Evolutionary conservation across 352 stramenopile genomes (phyloP).

Genomic region (Achlya hypogyna): DNA sequence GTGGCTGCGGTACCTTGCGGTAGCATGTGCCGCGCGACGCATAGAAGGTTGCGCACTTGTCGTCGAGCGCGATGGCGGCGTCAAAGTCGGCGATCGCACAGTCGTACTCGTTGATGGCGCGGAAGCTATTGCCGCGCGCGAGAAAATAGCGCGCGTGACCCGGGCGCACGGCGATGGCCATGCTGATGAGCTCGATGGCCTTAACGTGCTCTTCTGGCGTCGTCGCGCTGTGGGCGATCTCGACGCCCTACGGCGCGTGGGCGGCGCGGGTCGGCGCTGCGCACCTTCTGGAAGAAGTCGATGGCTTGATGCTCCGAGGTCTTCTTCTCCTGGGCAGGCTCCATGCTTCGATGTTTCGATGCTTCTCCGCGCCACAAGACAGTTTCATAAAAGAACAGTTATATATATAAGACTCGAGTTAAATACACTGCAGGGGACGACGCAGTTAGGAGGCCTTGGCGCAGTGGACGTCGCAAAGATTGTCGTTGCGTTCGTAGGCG

Average conservation of each 20-base stretch:
- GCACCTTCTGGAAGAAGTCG: conserved; percentile 58
- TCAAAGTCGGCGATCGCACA: conserved; percentile 50
- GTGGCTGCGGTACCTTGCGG: conserved; percentile 31
- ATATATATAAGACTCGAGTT: not conserved
- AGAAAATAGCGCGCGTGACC: conserved; percentile 70
- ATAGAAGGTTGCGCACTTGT: conserved; percentile 58
- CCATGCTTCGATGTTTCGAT: no score
- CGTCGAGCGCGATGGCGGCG: conserved; percentile 47
- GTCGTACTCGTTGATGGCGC: conserved; percentile 58
- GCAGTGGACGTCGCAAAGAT: conserved; percentile 32
- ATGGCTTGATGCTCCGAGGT: conserved; percentile 41
- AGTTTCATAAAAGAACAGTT: not conserved
- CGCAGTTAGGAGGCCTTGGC: not conserved
- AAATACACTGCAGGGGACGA: not conserved
- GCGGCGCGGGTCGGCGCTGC: not conserved
- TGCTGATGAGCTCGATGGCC: conserved; percentile 63
- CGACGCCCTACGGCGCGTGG: conserved; percentile 27
- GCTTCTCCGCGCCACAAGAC: not conserved
- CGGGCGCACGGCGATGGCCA: conserved; percentile 59
- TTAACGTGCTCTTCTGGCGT: conserved; percentile 52
- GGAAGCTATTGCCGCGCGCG: conserved; percentile 59
- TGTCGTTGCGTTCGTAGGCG: conserved; percentile 39
- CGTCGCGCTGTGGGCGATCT: conserved; percentile 46
- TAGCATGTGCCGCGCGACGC: conserved; percentile 61
- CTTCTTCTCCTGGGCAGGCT: conserved; percentile 13